Base-by-base conservation (phyloP, 106 monocot genomes). In the Acorus calamus region DNA sequence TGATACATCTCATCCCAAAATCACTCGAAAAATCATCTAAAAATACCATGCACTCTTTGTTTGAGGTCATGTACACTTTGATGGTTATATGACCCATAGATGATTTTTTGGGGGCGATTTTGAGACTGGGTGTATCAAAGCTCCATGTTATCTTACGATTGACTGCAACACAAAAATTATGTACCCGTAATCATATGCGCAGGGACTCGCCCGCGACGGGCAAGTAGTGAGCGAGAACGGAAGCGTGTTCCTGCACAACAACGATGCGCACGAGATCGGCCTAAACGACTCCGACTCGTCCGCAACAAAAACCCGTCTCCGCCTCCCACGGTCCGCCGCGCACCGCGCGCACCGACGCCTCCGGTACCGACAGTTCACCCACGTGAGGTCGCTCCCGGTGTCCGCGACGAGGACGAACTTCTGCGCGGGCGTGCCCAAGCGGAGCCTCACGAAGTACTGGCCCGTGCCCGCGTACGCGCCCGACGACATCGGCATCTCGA, bases 351-450 rank as follows among this genome's bases (percentile, higher is more conserved):
- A 2, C 51, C 42, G 10, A n/a, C 28, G 45, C 47, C 10, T 4
- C 2, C 42, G 10, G 62, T 53, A 60, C 50, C 59, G 71, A 72
- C 98, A 98, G 7, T 88, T 83, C 44, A 98, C 71, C 98, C 98
- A 98, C 28, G 88, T 92, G 67, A 98, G 77, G 65, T 98, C 98
- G 59, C 98, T 98, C 2, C 98, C 98, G 42, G 98, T 98, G 66
- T 98, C 98, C 12, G 85, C 81, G 6, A 86, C 79, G 2, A 98
- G 60, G 43, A 86, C 10, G 60, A 86, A 88, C 60, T 9, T 44
- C 79, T 75, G 80, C n/a, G 98, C 78, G 14, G 98, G 98, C 8
- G 92, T 98, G 8, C 98, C 98, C n/a, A 98, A 64, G 14, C 78
- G 85, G 46, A 98, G 69, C 64, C 68, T 62, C 8, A 81, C 92